Evolutionary conservation across 2,329 filamentous ascomycete species (phyloP), one percentile per base, ranked within the genome.

Genomic region (Fusarium brachygibbosum): DNA sequence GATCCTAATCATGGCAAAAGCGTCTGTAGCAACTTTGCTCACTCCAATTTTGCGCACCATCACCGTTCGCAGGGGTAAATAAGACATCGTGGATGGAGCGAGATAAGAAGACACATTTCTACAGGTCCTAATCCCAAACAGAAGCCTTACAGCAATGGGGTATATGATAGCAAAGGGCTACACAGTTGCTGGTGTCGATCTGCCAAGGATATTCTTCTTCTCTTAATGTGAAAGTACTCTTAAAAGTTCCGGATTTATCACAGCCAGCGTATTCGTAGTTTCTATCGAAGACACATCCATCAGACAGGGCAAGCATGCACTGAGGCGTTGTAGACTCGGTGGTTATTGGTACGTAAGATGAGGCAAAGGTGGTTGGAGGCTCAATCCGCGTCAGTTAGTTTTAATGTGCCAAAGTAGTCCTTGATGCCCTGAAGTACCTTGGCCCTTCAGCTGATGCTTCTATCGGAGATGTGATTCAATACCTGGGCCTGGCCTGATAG

Each of bases 111-210:
- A 44, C 21, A 12, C 65, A 68, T 8, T 48, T 51, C 6, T 12
- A 14, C 5, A n/a, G 11, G 2, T 41, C 25, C 5, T 63, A 25
- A 16, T 63, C 49, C 37, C 38, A 68, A 2, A 44, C 49, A 0
- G 57, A 63, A 14, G 65, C 40, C 19, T 63, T 66, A 29, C 65
- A 68, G 6, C 65, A 63, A 6, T 34, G 16, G 0, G 53, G 49
- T 44, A 68, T 68, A 2, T 68, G 65, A 10, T 63, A 48, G 19
- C 65, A 68, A 2, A 68, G n/a, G 0, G 41, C 65, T 5, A n/a
- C 13, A 2, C 63, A 68, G 19, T 55, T 54, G 9, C 13, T 25
- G 5, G 14, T 50, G 21, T 23, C 40, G 3, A 28, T 19, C 4
- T 66, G 58, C 65, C 65, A 68, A 1, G 42, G 38, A 28, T 68